These are phyloP conservation scores for Pichia sp. DNA, from an alignment of 1,139 yeast species.

Conservation along the genomic window DNA sequence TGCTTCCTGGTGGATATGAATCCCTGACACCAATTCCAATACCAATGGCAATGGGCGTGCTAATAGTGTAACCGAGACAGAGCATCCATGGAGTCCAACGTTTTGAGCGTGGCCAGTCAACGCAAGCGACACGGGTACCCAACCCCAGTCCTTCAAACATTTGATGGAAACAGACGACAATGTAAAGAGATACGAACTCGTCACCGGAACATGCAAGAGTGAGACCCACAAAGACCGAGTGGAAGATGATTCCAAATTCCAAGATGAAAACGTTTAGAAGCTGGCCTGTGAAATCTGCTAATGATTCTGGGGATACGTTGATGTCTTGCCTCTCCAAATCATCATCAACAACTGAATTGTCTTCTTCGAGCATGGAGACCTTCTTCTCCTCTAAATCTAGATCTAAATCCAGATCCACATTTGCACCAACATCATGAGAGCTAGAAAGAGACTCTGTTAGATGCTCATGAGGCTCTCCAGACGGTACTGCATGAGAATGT, in stretches of 20 bases:
- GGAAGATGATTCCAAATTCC: constrained; percentile 51
- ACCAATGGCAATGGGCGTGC: constrained; percentile 80
- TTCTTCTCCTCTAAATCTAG: constrained; percentile 10
- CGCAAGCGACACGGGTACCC: constrained; percentile 75
- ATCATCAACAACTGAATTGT: neutral
- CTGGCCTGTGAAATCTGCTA: constrained; percentile 36
- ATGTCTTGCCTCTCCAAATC: constrained; percentile 9
- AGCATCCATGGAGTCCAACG: constrained; percentile 22
- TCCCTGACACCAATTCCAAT: constrained; percentile 78
- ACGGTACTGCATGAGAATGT: too few relatives aligned
- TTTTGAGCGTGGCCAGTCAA: constrained; percentile 50
- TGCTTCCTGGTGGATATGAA: constrained; percentile 49
- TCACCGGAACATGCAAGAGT: constrained; percentile 50
- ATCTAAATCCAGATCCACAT: constrained; percentile 30
- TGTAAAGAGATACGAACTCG: constrained; percentile 68
- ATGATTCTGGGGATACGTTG: constrained; percentile 7
- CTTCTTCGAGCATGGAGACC: neutral
- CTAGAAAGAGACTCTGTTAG: neutral
- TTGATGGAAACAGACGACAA: constrained; percentile 87
- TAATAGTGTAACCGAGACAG: constrained; percentile 42
- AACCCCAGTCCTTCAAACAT: constrained; percentile 90
- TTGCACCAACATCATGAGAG: constrained; percentile 28
- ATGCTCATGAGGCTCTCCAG: too few relatives aligned
- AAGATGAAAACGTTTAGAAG: constrained; percentile 38
- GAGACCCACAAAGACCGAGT: constrained; percentile 48